phyloP scores from a whole-genome alignment of 192 early-diverging fungal species.

The Funneliformis geosporum region DNA sequence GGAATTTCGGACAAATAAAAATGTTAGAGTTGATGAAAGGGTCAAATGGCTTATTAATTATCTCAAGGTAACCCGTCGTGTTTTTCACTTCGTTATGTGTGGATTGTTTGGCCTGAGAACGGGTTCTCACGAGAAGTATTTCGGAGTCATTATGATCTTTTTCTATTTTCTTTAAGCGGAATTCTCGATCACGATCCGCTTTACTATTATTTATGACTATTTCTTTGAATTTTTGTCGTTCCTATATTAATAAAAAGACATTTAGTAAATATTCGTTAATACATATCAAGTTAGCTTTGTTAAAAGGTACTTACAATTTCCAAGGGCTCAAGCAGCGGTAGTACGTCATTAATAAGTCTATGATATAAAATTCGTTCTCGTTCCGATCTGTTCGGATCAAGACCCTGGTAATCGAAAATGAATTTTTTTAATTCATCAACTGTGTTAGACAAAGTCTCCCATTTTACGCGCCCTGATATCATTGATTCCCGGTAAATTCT shows the following conservation, averaged over 20 bases:
- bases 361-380: neutral
- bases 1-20: too few relatives aligned
- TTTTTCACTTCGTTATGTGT: neutral
- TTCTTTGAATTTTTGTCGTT: neutral
- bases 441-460: neutral
- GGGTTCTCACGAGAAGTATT: neutral
- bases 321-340: neutral
- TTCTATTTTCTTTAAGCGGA: neutral
- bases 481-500: slow-evolving; percentile 22
- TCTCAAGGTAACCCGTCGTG: neutral
- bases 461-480: neutral
- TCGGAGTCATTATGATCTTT: neutral
- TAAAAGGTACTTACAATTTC: neutral
- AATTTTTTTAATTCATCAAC: slow-evolving; percentile 1
- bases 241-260: neutral
- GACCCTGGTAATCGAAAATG: neutral
- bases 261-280: neutral
- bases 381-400: slow-evolving; percentile 4
- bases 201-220: neutral
- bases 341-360: neutral
- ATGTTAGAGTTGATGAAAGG: neutral
- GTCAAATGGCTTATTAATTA: neutral
- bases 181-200: neutral
- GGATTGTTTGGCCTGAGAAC: neutral
- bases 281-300: neutral